Percentiles rank a stretch among this genome's conserved stretches.
phyloP scores from a whole-genome alignment of 2,329 filamentous ascomycete species.

The Cercospora sp. region DNA sequence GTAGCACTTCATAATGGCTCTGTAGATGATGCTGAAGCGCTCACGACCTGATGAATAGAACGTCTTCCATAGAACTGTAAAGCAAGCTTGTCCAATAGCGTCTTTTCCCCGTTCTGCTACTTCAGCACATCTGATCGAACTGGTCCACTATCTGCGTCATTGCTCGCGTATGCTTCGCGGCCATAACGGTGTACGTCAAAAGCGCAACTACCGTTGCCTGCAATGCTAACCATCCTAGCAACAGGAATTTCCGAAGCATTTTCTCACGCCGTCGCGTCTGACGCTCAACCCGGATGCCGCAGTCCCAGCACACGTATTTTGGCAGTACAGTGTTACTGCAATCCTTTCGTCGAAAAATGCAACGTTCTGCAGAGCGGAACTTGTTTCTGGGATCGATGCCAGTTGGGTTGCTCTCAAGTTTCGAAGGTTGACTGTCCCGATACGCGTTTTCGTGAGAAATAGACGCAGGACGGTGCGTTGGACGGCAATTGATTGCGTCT shows the following conservation, averaged over 20 bases:
- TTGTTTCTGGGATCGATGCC: too few species aligned
- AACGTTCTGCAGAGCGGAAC: neutral
- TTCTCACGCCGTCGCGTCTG: neutral
- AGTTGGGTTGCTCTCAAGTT: too few species aligned
- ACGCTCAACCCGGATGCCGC: neutral
- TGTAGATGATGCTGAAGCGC: neutral
- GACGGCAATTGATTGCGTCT: neutral
- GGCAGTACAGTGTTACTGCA: neutral
- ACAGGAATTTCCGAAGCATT: neutral
- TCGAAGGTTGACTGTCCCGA: neutral
- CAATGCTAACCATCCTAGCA: constrained; percentile 1
- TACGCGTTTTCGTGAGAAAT: neutral
- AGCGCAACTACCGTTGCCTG: neutral
- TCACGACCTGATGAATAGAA: neutral
- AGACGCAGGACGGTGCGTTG: neutral
- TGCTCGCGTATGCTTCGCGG: constrained; percentile 4
- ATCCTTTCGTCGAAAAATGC: neutral
- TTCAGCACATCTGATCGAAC: neutral
- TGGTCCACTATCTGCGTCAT: constrained; percentile 9
- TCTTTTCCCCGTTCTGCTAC: neutral
- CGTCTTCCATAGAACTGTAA: neutral
- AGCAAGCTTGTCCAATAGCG: neutral
- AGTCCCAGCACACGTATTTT: neutral
- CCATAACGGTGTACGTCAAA: constrained; percentile 6
- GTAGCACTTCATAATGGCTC: constrained; percentile 19